Conservation (phyloP, 352 stramenopile species). For the Pythium oligandrum region DNA sequence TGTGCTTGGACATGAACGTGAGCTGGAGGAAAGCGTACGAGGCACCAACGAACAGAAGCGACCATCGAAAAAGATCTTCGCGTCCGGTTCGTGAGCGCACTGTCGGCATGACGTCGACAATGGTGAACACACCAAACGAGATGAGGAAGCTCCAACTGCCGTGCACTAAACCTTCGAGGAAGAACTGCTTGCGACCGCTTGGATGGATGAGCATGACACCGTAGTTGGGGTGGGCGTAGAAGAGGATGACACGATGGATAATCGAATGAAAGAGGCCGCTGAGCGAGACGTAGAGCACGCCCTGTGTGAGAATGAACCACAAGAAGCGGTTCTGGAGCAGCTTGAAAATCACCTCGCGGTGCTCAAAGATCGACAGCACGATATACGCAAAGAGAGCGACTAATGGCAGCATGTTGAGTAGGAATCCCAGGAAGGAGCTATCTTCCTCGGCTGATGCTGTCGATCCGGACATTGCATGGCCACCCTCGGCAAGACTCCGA, state of each 20-base stretch:
- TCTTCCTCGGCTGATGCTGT: conserved; percentile 8
- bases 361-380: conserved; percentile 28
- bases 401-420: conserved; percentile 35
- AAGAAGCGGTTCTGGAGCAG: conserved; percentile 35
- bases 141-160: conserved; percentile 61
- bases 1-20: conserved; percentile 56
- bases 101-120: conserved; percentile 36
- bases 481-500: background rate
- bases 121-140: conserved; percentile 43
- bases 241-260: conserved; percentile 41
- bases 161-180: conserved; percentile 55
- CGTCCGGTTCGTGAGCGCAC: conserved; percentile 24
- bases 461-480: background rate
- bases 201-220: conserved; percentile 62
- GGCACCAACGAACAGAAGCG: conserved; percentile 35
- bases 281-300: conserved; percentile 52
- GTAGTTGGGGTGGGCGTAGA: conserved; percentile 48
- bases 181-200: conserved; percentile 56
- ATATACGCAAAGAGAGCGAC: conserved; percentile 33
- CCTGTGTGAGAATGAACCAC: conserved; percentile 50
- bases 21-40: conserved; percentile 46
- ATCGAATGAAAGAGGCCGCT: conserved; percentile 61
- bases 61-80: conserved; percentile 45
- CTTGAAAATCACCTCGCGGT: conserved; percentile 28
- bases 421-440: conserved; percentile 3